Base-by-base conservation (phyloP, 2,329 filamentous ascomycete genomes). In the Paraphaeosphaeria sporulosa region DNA sequence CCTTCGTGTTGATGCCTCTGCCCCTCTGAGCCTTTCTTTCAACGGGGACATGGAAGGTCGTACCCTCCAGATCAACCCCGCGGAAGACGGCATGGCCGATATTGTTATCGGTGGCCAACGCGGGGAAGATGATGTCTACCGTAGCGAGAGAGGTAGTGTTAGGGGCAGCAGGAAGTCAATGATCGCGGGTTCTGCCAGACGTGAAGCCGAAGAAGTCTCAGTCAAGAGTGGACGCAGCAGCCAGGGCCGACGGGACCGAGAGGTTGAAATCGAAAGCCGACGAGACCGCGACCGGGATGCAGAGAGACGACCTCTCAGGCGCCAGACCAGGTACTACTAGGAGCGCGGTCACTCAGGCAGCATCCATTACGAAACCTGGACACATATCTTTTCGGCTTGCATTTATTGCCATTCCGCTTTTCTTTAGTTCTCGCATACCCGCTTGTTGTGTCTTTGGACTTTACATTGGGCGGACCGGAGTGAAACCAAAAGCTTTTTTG, bases 31-130 rank as follows among this genome's bases (percentile, higher is more conserved):
- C 42, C 65, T 78, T 38, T 70, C 72, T 21, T 71, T 78, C 57
- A 73, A 72, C 42, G 76, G 76, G 32, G 74, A 78, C 34, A 77
- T 76, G 72, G 75, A 78, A 55, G 75, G 75, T 15, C 75, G 76
- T 52, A 76, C 68, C 10, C 63, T 78, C 27, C 69, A 69, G n/a
- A 60, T 78, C 43, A 63, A 72, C 25, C 74, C 74, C 40, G 66
- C 64, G 42, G 75, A 76, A 48, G 68, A 72, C 47, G 75, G 76
- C 17, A 76, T 75, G 71, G 74, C 73, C 34, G 75, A 77, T 36
- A 63, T 78, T 36, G 72, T 77, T 56, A 78, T 78, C 46, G 71
- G 71, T 52, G 61, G 62, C 51, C 38, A 62, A 10, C 71, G 71
- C 21, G 64, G 64, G n/a, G 64, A 60, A 30, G 71, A 73, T 40